Evolutionary conservation across 2,329 filamentous ascomycete species (phyloP), one percentile per base, ranked within the genome.

Genomic region (Cordyceps farinosa): DNA sequence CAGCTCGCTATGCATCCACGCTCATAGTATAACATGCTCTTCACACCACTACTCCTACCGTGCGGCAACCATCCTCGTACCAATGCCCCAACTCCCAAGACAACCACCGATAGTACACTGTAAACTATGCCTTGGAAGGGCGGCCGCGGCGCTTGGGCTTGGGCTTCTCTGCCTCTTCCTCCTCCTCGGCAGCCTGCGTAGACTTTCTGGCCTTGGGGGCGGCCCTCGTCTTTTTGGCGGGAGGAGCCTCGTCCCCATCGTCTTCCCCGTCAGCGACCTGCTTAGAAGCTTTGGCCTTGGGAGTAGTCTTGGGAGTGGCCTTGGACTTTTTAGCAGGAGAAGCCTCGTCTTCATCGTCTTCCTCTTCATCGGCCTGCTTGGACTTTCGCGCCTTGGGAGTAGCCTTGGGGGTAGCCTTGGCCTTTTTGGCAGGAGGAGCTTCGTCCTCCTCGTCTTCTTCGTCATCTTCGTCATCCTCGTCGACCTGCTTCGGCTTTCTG

Each of bases 141-240:
- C 73, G 71, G 48, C 70, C 69, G 17, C 71, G 67, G 48, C 69
- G 67, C 69, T 74, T 78, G 13, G 74, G 68, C 5, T 69, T 73
- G 36, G 73, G 67, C 68, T 77, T 71, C 56, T 72, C 69, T 29
- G 68, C 64, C 36, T 45, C 67, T 47, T 38, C 66, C 2, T 68
- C 66, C 53, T 69, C 68, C 15, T 65, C 66, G 29, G 69, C 65
- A 22, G 67, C 66, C 60, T 65, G 64, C 38, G 65, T 65, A 47
- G 61, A 62, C 66, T 70, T 44, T 63, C 62, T 8, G 65, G 60
- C 64, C 64, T 66, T 65, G 29, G 59, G 27, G 8, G 50, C 48
- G 27, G 36, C 34, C 59, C 38, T 59, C 8, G 42, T 8, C 50
- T 52, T 52, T 53, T 71, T 73, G 34, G 65, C 64, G 22, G 71